Evolutionary conservation across 2,329 filamentous ascomycete species (phyloP).

Genomic region (Verticillium zaregamsianum): DNA sequence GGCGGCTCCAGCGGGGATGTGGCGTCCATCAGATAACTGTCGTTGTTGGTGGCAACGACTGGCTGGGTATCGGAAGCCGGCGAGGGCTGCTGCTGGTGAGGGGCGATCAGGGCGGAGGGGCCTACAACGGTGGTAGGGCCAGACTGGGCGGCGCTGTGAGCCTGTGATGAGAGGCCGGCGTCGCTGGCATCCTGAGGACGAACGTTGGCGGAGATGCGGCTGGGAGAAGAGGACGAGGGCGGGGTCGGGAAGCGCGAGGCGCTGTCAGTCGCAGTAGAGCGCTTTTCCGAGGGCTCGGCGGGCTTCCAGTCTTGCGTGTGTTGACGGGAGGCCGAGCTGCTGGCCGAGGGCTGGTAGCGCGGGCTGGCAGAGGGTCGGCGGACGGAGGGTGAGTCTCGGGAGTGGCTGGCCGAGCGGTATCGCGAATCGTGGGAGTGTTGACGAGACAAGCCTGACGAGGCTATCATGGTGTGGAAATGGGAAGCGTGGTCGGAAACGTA

Average conservation of each 20-base stretch:
- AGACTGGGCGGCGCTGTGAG: constrained; percentile 7
- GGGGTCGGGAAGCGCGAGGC: constrained; percentile 50
- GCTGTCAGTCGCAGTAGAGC: constrained; percentile 29
- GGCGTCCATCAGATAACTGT: constrained; percentile 19
- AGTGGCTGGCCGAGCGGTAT: constrained; percentile 31
- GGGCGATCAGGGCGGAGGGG: constrained; percentile 15
- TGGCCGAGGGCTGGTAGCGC: constrained; percentile 17
- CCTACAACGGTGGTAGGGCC: constrained; percentile 5
- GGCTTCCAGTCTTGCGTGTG: constrained; percentile 6
- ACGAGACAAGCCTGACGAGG: constrained; percentile 38
- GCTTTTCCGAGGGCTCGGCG: constrained; percentile 8
- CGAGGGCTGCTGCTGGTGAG: constrained; percentile 26
- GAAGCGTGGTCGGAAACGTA: constrained; percentile 64
- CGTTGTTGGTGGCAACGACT: constrained; percentile 15
- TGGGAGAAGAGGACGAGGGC: constrained; percentile 49
- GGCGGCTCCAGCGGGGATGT: constrained; percentile 20
- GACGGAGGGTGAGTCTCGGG: constrained; percentile 18
- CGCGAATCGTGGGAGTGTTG: constrained; percentile 42
- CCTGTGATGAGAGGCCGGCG: constrained; percentile 43
- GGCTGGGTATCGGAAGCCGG: constrained; percentile 27
- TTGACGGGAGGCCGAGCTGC: constrained; percentile 7
- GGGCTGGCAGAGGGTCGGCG: constrained; percentile 25
- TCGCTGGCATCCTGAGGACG: constrained; percentile 34
- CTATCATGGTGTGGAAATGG: constrained; percentile 69
- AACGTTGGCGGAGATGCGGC: constrained; percentile 30